Base-by-base conservation (phyloP, 306 rosid genomes). In the Ceratonia siliqua region DNA sequence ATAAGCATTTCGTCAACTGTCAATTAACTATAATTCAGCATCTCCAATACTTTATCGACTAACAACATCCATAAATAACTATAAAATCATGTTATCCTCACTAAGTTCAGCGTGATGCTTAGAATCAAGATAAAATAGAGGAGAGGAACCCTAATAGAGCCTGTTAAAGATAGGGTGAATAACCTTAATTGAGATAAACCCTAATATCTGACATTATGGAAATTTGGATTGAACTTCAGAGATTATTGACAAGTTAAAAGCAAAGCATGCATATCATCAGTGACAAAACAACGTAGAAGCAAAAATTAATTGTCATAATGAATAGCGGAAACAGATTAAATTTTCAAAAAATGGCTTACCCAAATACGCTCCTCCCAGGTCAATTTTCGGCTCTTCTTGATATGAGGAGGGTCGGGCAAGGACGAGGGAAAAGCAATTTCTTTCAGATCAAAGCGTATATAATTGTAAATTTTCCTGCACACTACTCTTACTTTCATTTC, bases 391-490 rank as follows among this genome's bases (percentile, higher is more conserved):
- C 92, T 94, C 80, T 88, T 91, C 77, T 85, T 88, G 7, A 84
- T 18, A 56, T 81, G 48, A 42, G 96, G 98, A 83, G 98, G 98
- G 69, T 94, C 92, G 0, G 98, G 92, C 85, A 94, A 81, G 7
- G 98, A 91, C 4, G 97, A 91, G 1, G 98, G 97, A 41, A 91
- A 89, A 42, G 92, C 92, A 57, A 94, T 91, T 82, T 91, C 97
- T 73, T 94, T 91, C 59, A 94, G 89, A 84, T 91, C 97, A 84
- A 85, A 80, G 25, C 97, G 89, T 11, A 91, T 7, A 72, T 91
- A 94, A 61, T 89, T 82, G 15, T 81, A 85, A 48, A 91, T 15
- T 77, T 94, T 89, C 81, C 91, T 69, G 61, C 85, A 85, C 49
- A 88, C 94, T 35, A 85, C 91, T 81, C 83, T 88, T 72, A 85